Percentiles rank a stretch among this genome's conserved stretches.
phyloP scores from a whole-genome alignment of 129 eudicot species.

The Apium graveolens region DNA sequence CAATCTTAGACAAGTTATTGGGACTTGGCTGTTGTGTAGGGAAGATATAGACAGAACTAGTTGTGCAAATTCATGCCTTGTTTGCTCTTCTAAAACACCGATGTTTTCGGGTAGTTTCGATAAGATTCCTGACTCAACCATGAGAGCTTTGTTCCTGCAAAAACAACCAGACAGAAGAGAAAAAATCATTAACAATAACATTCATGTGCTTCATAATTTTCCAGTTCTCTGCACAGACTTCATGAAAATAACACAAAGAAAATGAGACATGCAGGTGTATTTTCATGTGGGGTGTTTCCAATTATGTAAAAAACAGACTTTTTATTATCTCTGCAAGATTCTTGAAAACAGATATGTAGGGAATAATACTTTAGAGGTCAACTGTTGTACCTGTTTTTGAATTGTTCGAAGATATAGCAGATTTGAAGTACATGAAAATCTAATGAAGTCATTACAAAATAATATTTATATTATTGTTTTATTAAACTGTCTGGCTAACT shows the following conservation, averaged over 20 bases:
- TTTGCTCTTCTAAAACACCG: conserved; percentile 29
- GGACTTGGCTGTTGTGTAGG: conserved; percentile 49
- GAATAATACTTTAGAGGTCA: conserved; percentile 19
- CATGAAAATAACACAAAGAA: not conserved
- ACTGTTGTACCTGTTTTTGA: conserved; percentile 16
- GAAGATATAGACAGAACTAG: conserved; percentile 64
- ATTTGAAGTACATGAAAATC: conserved; percentile 3
- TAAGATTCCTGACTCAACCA: conserved; percentile 85
- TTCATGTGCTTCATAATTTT: not conserved
- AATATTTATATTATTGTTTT: not conserved
- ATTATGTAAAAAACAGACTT: conserved; percentile 5
- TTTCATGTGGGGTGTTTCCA: conserved; percentile 4
- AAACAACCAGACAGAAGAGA: conserved; percentile 14
- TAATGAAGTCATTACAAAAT: not conserved
- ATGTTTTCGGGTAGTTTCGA: conserved; percentile 39
- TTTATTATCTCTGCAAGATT: conserved; percentile 29
- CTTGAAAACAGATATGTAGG: conserved; percentile 18
- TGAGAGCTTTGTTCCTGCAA: conserved; percentile 81
- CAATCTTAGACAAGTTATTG: conserved; percentile 40
- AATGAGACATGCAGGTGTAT: not conserved
- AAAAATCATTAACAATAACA: conserved; percentile 5
- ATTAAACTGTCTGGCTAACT: conserved; percentile 32
- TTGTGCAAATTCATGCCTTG: conserved; percentile 51
- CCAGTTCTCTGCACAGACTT: not conserved
- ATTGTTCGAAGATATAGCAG: not conserved